Evolutionary conservation across 2,329 filamentous ascomycete species (phyloP).

Genomic region (Exophiala viscosa): DNA sequence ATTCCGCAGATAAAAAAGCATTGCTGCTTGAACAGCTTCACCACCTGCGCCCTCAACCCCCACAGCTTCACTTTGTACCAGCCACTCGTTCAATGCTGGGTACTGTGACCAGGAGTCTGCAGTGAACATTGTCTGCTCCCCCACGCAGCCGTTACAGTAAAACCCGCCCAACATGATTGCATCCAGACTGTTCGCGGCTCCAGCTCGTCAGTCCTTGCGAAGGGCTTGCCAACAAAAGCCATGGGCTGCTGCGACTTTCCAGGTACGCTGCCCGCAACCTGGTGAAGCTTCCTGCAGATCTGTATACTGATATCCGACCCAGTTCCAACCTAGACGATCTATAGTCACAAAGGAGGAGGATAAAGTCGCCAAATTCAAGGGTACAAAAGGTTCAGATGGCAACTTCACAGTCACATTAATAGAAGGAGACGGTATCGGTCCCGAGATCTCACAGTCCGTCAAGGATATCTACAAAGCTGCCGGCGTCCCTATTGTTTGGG

Average conservation of each 20-base stretch:
- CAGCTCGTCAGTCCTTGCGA: slow-evolving; percentile 75
- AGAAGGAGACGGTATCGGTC: slow-evolving; percentile 97
- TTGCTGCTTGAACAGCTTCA: slow-evolving; percentile 14
- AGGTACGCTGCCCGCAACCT: slow-evolving; percentile 50
- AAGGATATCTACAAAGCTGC: slow-evolving; percentile 98
- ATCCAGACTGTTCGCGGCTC: slow-evolving; percentile 71
- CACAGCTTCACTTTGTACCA: slow-evolving; percentile 11
- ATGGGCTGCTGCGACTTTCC: slow-evolving; percentile 49
- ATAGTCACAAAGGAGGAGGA: slow-evolving; percentile 51
- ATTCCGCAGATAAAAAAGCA: slow-evolving; percentile 8
- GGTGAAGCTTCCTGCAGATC: slow-evolving; percentile 2
- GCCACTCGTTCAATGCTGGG: slow-evolving; percentile 15
- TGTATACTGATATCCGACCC: slow-evolving; percentile 12
- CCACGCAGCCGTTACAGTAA: slow-evolving; percentile 7
- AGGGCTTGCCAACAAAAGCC: slow-evolving; percentile 51
- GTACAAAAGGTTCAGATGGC: slow-evolving; percentile 82
- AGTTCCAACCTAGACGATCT: slow-evolving; percentile 59
- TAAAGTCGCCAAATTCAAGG: slow-evolving; percentile 88
- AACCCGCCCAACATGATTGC: slow-evolving; percentile 67
- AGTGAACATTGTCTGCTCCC: slow-evolving; percentile 28
- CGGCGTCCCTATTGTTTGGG: slow-evolving; percentile 95
- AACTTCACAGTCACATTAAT: slow-evolving; percentile 96
- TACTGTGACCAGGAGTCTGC: slow-evolving; percentile 23
- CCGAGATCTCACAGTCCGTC: slow-evolving; percentile 94
- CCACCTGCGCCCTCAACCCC: slow-evolving; percentile 1